phyloP scores from a whole-genome alignment of 306 rosid genomes.

The Calophaca sinica region DNA sequence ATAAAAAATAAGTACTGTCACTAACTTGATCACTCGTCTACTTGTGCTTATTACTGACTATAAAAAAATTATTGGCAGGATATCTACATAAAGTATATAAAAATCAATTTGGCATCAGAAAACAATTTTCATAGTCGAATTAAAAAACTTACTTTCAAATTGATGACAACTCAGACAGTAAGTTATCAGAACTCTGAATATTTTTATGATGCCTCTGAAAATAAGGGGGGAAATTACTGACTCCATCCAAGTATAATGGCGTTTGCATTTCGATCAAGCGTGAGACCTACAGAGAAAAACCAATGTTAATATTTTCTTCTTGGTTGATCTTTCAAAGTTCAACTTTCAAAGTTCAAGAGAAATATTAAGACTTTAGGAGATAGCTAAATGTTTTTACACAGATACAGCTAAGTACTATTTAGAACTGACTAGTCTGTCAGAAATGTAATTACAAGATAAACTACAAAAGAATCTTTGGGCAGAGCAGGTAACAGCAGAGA shows the following conservation, averaged over 20 bases:
- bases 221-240: conserved; percentile 71
- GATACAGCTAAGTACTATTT: conserved; percentile 19
- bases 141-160: conserved; percentile 37
- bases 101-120: conserved; percentile 21
- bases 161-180: conserved; percentile 38
- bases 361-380: conserved; percentile 11
- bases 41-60: conserved; percentile 24
- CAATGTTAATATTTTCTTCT: conserved; percentile 34
- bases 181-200: conserved; percentile 27
- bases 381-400: not conserved
- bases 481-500: not conserved
- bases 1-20: conserved; percentile 44
- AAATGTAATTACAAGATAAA: conserved; percentile 25
- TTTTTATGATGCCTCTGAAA: conserved; percentile 64
- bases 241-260: conserved; percentile 80
- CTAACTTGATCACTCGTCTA: conserved; percentile 17
- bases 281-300: conserved; percentile 66
- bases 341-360: conserved; percentile 6
- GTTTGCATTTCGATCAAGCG: conserved; percentile 96
- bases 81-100: conserved; percentile 9
- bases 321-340: conserved; percentile 15
- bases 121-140: not conserved
- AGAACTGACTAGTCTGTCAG: conserved; percentile 3
- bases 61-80: conserved; percentile 22
- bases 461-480: not conserved